Conservation (phyloP, 805 yeast genomes). For the Kodamaea fukazawae region DNA sequence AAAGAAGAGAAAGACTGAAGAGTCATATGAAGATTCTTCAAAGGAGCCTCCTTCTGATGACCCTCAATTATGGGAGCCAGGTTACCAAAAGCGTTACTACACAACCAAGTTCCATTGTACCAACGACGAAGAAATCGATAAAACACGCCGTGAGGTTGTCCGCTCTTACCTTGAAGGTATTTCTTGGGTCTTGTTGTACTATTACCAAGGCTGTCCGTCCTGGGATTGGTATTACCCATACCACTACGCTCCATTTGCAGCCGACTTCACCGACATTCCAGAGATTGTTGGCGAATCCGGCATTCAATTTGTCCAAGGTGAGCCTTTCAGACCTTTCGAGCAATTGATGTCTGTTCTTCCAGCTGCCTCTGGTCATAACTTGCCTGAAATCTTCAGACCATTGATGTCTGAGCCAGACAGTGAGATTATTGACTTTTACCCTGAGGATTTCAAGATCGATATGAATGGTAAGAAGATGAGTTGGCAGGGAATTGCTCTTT, state of each 20-base stretch:
- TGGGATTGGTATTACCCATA: conserved; percentile 98
- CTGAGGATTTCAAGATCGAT: conserved; percentile 82
- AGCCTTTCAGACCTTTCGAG: conserved; percentile 87
- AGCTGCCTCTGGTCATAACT: conserved; percentile 83
- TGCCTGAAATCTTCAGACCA: conserved; percentile 78
- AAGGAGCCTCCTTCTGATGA: conserved; percentile 39
- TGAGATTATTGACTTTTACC: conserved; percentile 87
- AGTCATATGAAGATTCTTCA: conserved; percentile 25
- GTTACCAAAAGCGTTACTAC: conserved; percentile 82
- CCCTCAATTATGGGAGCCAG: conserved; percentile 77
- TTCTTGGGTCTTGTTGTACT: conserved; percentile 92
- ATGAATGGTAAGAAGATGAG: conserved; percentile 94
- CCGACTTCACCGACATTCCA: conserved; percentile 64
- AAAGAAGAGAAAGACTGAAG: conserved; percentile 11
- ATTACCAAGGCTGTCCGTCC: conserved; percentile 96
- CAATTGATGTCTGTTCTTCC: conserved; percentile 95
- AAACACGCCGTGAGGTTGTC: conserved; percentile 58
- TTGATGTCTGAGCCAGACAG: conserved; percentile 78
- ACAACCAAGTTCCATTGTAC: conserved; percentile 63
- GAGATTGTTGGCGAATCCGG: conserved; percentile 44
- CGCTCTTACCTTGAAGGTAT: conserved; percentile 86
- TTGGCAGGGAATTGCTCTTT: conserved; percentile 90
- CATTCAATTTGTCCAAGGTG: conserved; percentile 61
- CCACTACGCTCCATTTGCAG: conserved; percentile 97
- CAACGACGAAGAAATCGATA: conserved; percentile 52